A percentile compares a stretch with the other conserved stretches of the same genome.
Conservation (phyloP, 192 early-diverging fungal species). For the Mortierella hygrophila region DNA sequence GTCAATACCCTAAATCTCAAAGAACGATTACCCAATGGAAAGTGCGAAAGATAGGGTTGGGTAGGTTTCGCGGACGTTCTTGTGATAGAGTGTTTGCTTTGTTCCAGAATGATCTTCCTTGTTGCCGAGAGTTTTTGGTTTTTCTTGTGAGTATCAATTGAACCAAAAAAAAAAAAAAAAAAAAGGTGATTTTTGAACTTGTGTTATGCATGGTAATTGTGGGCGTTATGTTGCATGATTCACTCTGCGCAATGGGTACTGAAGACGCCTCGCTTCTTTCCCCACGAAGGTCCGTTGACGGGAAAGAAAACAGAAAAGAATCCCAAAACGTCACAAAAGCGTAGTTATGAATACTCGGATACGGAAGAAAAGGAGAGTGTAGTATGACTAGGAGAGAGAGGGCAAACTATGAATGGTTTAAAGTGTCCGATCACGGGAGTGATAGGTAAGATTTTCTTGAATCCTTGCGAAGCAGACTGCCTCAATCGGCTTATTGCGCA, state of each 20-base stretch:
- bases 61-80: too few species aligned
- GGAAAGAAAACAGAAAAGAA: neutral
- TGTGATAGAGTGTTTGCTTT: too few species aligned
- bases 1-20: too few species aligned
- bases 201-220: neutral
- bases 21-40: too few species aligned
- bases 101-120: too few species aligned
- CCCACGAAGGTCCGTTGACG: neutral
- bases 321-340: neutral
- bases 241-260: too few species aligned
- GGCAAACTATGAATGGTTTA: too few species aligned
- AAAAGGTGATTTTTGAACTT: neutral
- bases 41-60: too few species aligned
- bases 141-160: neutral
- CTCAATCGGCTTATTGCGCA: constrained; percentile 3
- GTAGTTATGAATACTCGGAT: neutral
- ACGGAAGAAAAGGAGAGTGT: neutral
- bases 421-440: neutral
- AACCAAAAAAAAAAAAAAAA: too few species aligned
- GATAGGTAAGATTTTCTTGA: neutral
- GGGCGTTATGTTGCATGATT: too few species aligned
- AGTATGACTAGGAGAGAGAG: neutral
- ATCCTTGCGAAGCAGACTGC: neutral
- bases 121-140: too few species aligned
- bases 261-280: too few species aligned